Conservation (phyloP, 768 basidiomycete genomes). For the Ramaria rubella region DNA sequence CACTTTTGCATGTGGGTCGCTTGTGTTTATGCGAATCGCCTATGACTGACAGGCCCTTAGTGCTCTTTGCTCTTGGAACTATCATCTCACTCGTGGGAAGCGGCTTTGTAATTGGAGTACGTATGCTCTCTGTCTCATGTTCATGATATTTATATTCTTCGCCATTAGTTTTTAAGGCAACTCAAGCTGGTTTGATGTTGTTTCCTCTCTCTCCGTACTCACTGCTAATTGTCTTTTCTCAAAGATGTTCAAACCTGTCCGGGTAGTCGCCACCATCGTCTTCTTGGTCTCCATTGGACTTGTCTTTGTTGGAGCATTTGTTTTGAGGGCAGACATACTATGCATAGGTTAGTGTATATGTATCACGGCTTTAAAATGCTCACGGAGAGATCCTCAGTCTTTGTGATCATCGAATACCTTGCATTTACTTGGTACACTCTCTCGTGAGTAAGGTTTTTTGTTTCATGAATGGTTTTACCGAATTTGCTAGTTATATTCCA, state of each 20-base stretch:
- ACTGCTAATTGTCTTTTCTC: neutral
- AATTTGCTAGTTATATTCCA: constrained; percentile 61
- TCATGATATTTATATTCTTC: constrained; percentile 6
- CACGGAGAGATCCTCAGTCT: constrained; percentile 42
- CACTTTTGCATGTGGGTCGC: constrained; percentile 66
- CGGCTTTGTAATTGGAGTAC: constrained; percentile 84
- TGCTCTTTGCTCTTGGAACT: constrained; percentile 77
- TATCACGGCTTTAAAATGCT: neutral
- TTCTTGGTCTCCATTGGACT: constrained; percentile 75
- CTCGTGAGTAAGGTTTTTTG: constrained; percentile 25
- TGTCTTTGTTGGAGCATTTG: constrained; percentile 84
- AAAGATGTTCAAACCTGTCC: constrained; percentile 91
- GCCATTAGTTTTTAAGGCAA: constrained; percentile 64
- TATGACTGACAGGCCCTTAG: constrained; percentile 32
- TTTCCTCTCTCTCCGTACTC: neutral
- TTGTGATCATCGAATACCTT: constrained; percentile 87
- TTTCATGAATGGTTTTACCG: constrained; percentile 21
- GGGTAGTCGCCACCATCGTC: constrained; percentile 71
- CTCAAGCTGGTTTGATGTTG: constrained; percentile 57
- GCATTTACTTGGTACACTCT: constrained; percentile 87
- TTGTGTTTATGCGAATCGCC: constrained; percentile 8
- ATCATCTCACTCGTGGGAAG: constrained; percentile 80
- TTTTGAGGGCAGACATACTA: constrained; percentile 42
- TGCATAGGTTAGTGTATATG: constrained; percentile 15
- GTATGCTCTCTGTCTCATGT: constrained; percentile 24